Evolutionary conservation across 495 filamentous ascomycete species (phyloP), one percentile per base, ranked within the genome.

Genomic region (Niebla homalea): DNA sequence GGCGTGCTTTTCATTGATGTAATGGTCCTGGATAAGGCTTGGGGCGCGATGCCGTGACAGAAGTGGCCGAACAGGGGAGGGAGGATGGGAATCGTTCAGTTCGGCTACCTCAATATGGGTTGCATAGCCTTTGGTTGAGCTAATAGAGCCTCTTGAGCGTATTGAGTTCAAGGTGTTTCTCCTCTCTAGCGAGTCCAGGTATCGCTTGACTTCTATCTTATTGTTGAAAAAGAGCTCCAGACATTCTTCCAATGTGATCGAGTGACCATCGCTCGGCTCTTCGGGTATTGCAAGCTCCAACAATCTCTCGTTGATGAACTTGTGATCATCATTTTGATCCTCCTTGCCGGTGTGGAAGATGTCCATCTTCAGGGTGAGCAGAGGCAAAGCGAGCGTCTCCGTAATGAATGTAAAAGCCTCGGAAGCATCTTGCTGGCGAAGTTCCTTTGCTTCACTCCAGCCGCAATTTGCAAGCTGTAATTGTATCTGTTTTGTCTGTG

Each of bases 361-460:
- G 58, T 96, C 89, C 72, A 96, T 89, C 55, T 94, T 94, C 16
- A 98, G 67, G 0, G 90, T 87, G 19, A 98, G 77, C 7, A 95
- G 77, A 5, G 92, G 92, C 23, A 98, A 65, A 51, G 93, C 80
- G 29, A 98, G 71, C 36, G 79, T 87, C 47, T 85, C 89, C 2
- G 90, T 94, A 45, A 98, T 87, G 65, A 95, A 95, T 0, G 81
- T 84, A 62, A 96, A 98, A 2, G 89, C 90, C 63, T 98, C 92
- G 0, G 92, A 96, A 2, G 83, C 81, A 65, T 98, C 92, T 59
- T 98, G 92, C 63, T 98, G 92, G 49, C 76, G 72, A 23, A 86
- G 59, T 38, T 74, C 67, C 15, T 74, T 74, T 35, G 89, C 90
- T 43, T 94, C 90, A 59, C 76, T 70, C 92, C 92, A 98, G 20